Evolutionary conservation across 2,329 filamentous ascomycete species (phyloP).

Genomic region (Paracoccidioides lutzii): DNA sequence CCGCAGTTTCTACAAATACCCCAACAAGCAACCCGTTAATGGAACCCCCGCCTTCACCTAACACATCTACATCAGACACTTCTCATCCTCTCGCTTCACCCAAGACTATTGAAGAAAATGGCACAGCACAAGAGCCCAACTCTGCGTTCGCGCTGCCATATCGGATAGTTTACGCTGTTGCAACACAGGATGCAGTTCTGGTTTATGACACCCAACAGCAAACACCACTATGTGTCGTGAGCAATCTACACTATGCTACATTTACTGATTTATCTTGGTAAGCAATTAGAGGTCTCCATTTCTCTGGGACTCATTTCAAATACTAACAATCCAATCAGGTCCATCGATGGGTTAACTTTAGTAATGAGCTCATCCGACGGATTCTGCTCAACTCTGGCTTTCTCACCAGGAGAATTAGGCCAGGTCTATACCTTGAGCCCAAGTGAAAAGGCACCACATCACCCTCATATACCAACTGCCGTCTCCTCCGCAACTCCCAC

Average conservation of each 20-base stretch:
- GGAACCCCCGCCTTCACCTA: slow-evolving; percentile 65
- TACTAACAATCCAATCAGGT: slow-evolving; percentile 39
- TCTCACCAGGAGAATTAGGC: slow-evolving; percentile 70
- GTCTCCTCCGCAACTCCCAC: slow-evolving; percentile 46
- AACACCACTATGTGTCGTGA: slow-evolving; percentile 84
- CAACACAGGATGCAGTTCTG: slow-evolving; percentile 87
- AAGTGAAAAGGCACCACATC: slow-evolving; percentile 23
- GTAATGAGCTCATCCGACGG: slow-evolving; percentile 97
- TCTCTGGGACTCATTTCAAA: slow-evolving; percentile 1
- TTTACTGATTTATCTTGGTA: slow-evolving; percentile 96
- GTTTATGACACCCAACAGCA: slow-evolving; percentile 96
- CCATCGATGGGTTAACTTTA: slow-evolving; percentile 61
- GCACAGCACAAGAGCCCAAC: slow-evolving; percentile 42
- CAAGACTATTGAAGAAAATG: slow-evolving; percentile 39
- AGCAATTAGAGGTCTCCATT: slow-evolving; percentile 21
- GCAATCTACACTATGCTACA: slow-evolving; percentile 92
- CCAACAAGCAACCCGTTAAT: slow-evolving; percentile 43
- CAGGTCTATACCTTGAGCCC: slow-evolving; percentile 53
- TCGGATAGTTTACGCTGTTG: slow-evolving; percentile 90
- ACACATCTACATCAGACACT: slow-evolving; percentile 39
- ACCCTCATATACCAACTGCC: slow-evolving; percentile 25
- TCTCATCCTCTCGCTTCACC: slow-evolving; percentile 43
- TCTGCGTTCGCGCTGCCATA: slow-evolving; percentile 74
- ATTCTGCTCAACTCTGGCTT: slow-evolving; percentile 87
- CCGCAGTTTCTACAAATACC: slow-evolving; percentile 49